Percentiles rank a stretch among this genome's conserved stretches.
Conservation (phyloP, 768 basidiomycete species). For the Boletus subparvulus region DNA sequence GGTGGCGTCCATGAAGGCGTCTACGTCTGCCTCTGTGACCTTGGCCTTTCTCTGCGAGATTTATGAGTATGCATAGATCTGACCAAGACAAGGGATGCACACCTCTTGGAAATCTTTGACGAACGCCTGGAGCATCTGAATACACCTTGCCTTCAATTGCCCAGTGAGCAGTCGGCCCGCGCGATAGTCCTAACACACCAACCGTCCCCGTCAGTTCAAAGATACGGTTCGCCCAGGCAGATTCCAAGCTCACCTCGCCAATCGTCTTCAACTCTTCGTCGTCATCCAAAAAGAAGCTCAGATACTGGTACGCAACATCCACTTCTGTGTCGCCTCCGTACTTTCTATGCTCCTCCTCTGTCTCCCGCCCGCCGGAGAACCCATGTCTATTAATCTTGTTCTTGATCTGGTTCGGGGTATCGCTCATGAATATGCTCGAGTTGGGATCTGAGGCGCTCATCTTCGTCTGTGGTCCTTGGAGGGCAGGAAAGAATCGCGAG, state of each 20-base stretch:
- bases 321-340: conserved; percentile 92
- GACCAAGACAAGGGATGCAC: conserved; percentile 10
- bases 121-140: conserved; percentile 76
- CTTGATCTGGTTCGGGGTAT: conserved; percentile 90
- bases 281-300: conserved; percentile 93
- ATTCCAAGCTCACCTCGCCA: conserved; percentile 53
- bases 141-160: conserved; percentile 88
- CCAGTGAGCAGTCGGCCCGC: conserved; percentile 85
- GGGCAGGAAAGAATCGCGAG: conserved; percentile 96
- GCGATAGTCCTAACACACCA: conserved; percentile 75
- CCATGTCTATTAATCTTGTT: conserved; percentile 96
- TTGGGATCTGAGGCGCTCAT: conserved; percentile 97
- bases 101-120: conserved; percentile 87
- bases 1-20: conserved; percentile 75
- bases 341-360: conserved; percentile 90
- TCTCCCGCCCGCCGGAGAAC: conserved; percentile 93
- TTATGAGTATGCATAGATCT: conserved; percentile 1
- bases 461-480: conserved; percentile 97
- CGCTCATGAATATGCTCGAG: conserved; percentile 95
- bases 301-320: conserved; percentile 93
- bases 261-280: conserved; percentile 82
- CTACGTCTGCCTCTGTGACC: conserved; percentile 75
- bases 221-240: not conserved
- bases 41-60: conserved; percentile 65
- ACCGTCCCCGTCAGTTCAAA: not conserved